These are phyloP conservation scores for Venturia nashicola DNA, from an alignment of 2,329 filamentous ascomycete species.

Conservation along the genomic window DNA sequence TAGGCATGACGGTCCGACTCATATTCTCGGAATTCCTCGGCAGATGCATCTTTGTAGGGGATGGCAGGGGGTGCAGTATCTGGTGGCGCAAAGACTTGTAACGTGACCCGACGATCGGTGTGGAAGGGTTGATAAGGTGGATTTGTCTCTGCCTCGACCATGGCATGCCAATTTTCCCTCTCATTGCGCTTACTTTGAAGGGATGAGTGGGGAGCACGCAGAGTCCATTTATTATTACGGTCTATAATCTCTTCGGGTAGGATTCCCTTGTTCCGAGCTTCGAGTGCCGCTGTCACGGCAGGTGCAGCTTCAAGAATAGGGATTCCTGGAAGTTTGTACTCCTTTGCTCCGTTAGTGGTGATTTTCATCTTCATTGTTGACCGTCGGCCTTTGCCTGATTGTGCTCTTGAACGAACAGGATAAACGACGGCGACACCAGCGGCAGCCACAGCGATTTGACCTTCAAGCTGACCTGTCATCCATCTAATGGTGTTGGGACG, in stretches of 20 bases:
- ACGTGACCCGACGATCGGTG: conserved; percentile 70
- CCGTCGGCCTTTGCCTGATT: conserved; percentile 26
- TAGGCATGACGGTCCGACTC: neutral
- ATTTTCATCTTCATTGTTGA: conserved; percentile 10
- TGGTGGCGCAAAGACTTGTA: conserved; percentile 49
- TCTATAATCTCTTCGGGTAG: neutral
- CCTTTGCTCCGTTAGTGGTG: conserved; percentile 42
- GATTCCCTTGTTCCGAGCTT: neutral
- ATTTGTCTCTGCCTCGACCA: conserved; percentile 92
- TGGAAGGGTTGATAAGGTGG: conserved; percentile 94
- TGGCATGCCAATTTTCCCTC: conserved; percentile 22
- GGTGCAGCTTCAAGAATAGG: conserved; percentile 38
- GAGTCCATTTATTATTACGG: neutral
- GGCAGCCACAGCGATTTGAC: conserved; percentile 52
- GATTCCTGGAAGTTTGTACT: conserved; percentile 53
- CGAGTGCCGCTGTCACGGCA: neutral
- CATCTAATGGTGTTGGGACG: conserved; percentile 51
- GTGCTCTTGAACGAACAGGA: conserved; percentile 26
- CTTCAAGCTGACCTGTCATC: conserved; percentile 46
- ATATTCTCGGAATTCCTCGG: conserved; percentile 4
- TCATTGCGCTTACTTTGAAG: neutral
- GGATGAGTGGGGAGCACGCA: conserved; percentile 4
- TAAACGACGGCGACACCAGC: conserved; percentile 56
- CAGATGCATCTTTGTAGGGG: conserved; percentile 26
- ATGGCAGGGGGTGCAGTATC: conserved; percentile 17